Conservation (phyloP, 1,284 basidiomycete species). For the Pyrrhoderma lamaoense region DNA sequence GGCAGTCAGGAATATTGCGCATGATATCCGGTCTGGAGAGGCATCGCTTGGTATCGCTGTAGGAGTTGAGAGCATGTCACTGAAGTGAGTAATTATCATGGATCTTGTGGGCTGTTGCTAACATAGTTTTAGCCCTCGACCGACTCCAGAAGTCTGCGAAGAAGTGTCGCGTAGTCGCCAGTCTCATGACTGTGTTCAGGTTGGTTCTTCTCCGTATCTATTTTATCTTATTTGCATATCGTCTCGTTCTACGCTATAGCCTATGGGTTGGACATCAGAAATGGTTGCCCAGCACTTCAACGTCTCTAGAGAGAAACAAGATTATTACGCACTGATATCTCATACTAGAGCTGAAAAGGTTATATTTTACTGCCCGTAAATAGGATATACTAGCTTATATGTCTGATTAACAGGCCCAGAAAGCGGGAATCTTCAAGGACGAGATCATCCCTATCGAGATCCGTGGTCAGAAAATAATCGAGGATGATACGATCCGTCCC, state of each 20-base stretch:
- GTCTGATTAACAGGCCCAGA: conserved; percentile 41
- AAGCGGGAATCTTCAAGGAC: conserved; percentile 61
- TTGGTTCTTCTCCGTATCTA: not conserved
- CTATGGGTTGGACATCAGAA: conserved; percentile 87
- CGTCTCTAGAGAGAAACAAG: conserved; percentile 70
- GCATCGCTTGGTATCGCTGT: conserved; percentile 72
- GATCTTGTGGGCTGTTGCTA: conserved; percentile 4
- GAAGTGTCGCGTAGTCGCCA: conserved; percentile 43
- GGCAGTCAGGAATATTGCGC: conserved; percentile 75
- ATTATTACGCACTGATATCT: conserved; percentile 75
- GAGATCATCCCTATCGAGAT: conserved; percentile 77
- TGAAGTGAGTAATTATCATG: conserved; percentile 45
- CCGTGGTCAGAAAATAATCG: conserved; percentile 46
- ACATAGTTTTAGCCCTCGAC: conserved; percentile 50
- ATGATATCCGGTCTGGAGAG: conserved; percentile 65
- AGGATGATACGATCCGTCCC: conserved; percentile 78
- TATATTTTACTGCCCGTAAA: conserved; percentile 1
- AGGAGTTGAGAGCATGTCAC: conserved; percentile 81
- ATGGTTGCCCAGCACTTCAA: conserved; percentile 71
- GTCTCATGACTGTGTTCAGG: conserved; percentile 35
- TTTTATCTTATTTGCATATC: not conserved
- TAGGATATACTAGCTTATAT: not conserved
- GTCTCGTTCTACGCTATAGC: conserved; percentile 31
- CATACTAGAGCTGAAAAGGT: conserved; percentile 71
- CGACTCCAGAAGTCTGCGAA: conserved; percentile 66